Evolutionary conservation across 1,284 basidiomycete species (phyloP).

Genomic region (Malassezia arunalokei): DNA sequence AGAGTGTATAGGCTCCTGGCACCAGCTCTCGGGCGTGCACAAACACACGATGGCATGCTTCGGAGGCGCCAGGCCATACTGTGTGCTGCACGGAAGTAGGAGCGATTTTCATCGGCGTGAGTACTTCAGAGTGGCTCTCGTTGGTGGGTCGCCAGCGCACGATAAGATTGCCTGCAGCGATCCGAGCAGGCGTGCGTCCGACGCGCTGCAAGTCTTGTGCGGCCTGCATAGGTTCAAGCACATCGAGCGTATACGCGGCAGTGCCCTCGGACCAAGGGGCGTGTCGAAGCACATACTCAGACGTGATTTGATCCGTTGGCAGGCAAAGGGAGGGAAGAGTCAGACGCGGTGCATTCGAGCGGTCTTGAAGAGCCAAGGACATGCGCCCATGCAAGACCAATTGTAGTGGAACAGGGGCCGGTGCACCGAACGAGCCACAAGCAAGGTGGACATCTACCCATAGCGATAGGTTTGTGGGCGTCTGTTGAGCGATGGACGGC

Average conservation of each 20-base stretch:
- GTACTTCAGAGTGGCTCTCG: too few relatives aligned
- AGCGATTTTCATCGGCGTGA: too few relatives aligned
- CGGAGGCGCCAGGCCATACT: too few relatives aligned
- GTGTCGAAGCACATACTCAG: neutral
- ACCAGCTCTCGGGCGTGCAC: too few relatives aligned
- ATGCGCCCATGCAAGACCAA: conserved; percentile 1
- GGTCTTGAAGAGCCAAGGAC: neutral
- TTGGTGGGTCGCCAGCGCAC: too few relatives aligned
- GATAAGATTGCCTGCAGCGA: too few relatives aligned
- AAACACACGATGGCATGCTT: too few relatives aligned
- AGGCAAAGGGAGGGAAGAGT: neutral
- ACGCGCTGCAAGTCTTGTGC: too few relatives aligned
- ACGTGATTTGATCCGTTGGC: neutral
- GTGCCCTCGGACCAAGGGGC: neutral
- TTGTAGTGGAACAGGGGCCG: neutral
- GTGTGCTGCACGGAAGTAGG: too few relatives aligned
- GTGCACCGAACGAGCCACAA: conserved; percentile 5
- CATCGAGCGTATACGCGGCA: neutral
- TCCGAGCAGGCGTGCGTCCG: too few relatives aligned
- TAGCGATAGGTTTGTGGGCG: neutral
- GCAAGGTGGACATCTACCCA: neutral
- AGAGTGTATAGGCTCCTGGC: too few relatives aligned
- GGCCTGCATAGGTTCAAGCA: neutral
- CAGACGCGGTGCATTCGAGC: neutral
- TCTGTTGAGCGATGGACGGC: too few relatives aligned